Evolutionary conservation across 108 stramenopile species (phyloP).

Genomic region (Pseudonitzschia multistriata): DNA sequence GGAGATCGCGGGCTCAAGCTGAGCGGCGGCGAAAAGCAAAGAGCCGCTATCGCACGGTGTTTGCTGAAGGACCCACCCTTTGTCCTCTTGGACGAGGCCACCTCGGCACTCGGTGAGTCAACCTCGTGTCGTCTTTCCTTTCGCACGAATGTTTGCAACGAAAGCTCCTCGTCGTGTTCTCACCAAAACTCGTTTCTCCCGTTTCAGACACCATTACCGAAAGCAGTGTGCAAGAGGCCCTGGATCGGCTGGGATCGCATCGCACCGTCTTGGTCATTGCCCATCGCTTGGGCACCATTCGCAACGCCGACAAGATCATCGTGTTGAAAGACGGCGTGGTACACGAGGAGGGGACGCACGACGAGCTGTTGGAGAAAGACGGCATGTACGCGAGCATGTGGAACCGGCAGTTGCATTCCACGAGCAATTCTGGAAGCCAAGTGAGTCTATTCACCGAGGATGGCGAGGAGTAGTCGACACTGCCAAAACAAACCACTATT

Average conservation of each 20-base stretch:
- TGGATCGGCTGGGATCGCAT: conserved; percentile 83
- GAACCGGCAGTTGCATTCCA: conserved; percentile 10
- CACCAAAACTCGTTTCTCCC: conserved; percentile 15
- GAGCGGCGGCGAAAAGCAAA: conserved; percentile 74
- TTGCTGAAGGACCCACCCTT: conserved; percentile 93
- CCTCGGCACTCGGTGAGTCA: conserved; percentile 36
- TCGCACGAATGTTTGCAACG: neutral
- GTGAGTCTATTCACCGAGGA: neutral
- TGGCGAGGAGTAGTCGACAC: neutral
- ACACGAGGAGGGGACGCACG: conserved; percentile 96
- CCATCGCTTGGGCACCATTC: conserved; percentile 94
- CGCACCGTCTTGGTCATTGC: conserved; percentile 97
- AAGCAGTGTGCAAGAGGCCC: conserved; percentile 91
- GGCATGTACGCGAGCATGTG: conserved; percentile 74
- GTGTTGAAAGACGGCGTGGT: conserved; percentile 91
- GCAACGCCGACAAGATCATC: conserved; percentile 95
- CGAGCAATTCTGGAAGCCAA: conserved; percentile 12
- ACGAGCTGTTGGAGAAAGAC: conserved; percentile 72
- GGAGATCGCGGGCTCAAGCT: conserved; percentile 97
- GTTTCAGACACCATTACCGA: conserved; percentile 87
- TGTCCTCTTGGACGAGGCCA: conserved; percentile 75
- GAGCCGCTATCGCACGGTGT: conserved; percentile 80
- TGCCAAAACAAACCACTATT: neutral
- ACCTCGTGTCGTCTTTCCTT: neutral
- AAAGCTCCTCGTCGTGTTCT: neutral